Evolutionary conservation across 495 filamentous ascomycete species (phyloP), one percentile per base, ranked within the genome.

Genomic region (Podospora anserina): DNA sequence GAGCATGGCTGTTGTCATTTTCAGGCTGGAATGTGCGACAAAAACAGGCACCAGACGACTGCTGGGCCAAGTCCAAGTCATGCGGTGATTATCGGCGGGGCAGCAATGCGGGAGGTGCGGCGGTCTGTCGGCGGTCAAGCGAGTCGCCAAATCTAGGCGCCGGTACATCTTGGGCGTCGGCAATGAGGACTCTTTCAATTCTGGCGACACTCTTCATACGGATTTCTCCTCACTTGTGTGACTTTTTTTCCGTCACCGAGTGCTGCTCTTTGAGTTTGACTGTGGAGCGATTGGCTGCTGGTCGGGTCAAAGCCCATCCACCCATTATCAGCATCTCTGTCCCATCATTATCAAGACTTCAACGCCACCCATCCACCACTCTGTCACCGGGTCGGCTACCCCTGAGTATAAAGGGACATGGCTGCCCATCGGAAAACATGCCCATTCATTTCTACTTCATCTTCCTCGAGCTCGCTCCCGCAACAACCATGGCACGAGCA

Each of bases 1-100:
- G 5, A 49, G 39, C 39, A 49, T 49, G 7, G 7, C 39, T 49
- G 39, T 18, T 49, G 7, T 49, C 23, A 49, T 49, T 16, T 11
- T 16, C 39, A 49, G 39, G 26, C 59, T 32, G 30, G 19, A 30
- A 61, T 61, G 59, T 23, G 56, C 60, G 56, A 30, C 63, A 66
- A 62, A 60, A n/a, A 61, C 49, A 49, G 34, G 32, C 16, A 57
- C 11, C 30, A 16, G 15, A 16, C 39, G 23, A 39, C 30, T 19
- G 30, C 28, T 30, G 57, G 64, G 39, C 39, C 39, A 49, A 49
- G 54, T 53, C 67, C 67, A 59, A 63, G 68, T 70, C 68, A 66
- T 58, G 71, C 58, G 61, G 67, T 73, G 49, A 70, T 54, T 59
- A 34, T 15, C 61, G 69, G 67, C 69, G 71, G 73, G 71, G 73